Percentiles rank a stretch among this genome's conserved stretches.
Evolutionary conservation across 2,329 filamentous ascomycete genomes (phyloP).

Genomic region (Ceratocystis cubensis): DNA sequence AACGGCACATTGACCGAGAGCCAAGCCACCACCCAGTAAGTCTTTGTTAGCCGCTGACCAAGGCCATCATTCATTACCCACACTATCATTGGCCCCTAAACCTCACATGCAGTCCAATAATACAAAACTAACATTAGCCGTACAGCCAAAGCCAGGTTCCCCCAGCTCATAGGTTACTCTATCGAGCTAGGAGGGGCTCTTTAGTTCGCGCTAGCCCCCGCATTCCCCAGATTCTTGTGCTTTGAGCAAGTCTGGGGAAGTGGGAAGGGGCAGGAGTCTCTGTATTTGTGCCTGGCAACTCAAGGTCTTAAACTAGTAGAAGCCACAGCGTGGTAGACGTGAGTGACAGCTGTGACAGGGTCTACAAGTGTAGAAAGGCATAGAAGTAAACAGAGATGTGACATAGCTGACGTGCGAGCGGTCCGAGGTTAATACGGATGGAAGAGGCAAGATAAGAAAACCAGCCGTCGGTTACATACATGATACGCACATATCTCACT

Average conservation of each 20-base stretch:
- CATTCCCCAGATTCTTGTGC: constrained; percentile 6
- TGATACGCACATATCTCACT: background rate
- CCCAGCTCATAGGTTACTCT: background rate
- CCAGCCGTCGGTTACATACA: background rate
- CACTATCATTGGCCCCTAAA: background rate
- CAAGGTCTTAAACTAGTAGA: background rate
- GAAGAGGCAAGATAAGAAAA: background rate
- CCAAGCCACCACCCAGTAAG: background rate
- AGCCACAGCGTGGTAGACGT: background rate
- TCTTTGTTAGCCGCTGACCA: background rate
- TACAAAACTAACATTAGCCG: background rate
- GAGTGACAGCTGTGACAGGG: background rate
- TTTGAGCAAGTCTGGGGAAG: background rate
- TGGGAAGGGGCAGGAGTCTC: background rate
- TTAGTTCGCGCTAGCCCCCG: constrained; percentile 6
- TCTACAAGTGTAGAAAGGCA: background rate
- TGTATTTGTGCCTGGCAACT: background rate
- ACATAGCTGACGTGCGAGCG: constrained; percentile 1
- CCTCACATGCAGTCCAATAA: background rate
- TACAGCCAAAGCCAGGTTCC: background rate
- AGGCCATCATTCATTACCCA: background rate
- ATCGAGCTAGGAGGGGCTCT: background rate
- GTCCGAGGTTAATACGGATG: background rate
- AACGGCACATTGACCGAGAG: background rate
- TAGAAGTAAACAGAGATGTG: background rate